These are phyloP conservation scores for Coemansia sp. DNA, from an alignment of 192 early-diverging fungal genomes.

Conservation along the genomic window DNA sequence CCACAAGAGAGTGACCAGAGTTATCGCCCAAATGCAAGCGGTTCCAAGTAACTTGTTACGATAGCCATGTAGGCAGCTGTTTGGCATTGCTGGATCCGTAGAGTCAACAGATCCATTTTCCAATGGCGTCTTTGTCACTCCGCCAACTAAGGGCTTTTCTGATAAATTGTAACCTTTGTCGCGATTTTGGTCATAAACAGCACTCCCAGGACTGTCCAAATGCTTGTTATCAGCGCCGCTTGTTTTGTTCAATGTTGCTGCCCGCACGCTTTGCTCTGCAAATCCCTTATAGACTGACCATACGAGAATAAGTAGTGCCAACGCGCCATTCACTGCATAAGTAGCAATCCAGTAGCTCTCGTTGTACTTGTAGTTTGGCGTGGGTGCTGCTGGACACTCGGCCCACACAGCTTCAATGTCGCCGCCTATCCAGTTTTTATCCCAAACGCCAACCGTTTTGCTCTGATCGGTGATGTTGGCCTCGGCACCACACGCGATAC, in stretches of 20 bases:
- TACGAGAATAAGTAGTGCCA: not conserved
- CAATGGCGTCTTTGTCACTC: not conserved
- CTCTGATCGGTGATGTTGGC: not conserved
- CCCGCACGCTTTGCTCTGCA: not conserved
- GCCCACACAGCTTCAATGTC: not conserved
- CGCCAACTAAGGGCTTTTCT: slow-evolving; percentile 12
- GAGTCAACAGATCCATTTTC: too few relatives aligned
- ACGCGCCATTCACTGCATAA: not conserved
- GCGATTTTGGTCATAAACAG: too few relatives aligned
- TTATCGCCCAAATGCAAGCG: slow-evolving; percentile 34
- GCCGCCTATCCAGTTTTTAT: not conserved
- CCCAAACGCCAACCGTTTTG: not conserved
- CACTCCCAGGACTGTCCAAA: not conserved
- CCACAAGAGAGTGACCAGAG: slow-evolving; percentile 38
- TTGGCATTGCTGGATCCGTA: slow-evolving; percentile 3
- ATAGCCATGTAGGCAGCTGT: slow-evolving; percentile 26
- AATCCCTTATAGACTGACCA: not conserved
- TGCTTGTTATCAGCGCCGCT: not conserved
- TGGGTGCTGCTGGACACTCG: not conserved
- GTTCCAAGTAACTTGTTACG: slow-evolving; percentile 46
- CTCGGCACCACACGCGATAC: not conserved
- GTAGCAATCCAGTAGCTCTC: not conserved
- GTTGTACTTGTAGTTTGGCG: not conserved
- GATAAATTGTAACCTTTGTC: too few relatives aligned
- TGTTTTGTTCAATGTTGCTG: not conserved